phyloP scores from a whole-genome alignment of 31 red algal species.

The Asparagopsis taxiformis region DNA sequence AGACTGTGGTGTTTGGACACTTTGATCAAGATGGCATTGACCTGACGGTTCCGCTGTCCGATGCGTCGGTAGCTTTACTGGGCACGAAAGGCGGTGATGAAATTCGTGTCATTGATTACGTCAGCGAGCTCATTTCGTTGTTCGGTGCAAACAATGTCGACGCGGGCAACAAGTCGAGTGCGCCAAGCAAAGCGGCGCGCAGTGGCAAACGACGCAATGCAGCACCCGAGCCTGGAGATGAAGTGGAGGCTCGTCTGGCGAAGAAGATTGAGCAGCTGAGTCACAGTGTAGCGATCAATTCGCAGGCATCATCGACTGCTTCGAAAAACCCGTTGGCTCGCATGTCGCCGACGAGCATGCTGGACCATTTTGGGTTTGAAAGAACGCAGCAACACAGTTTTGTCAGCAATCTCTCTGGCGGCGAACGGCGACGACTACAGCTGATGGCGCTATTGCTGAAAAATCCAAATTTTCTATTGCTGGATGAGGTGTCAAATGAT shows the following conservation, averaged over 20 bases:
- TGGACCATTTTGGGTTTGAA: constrained; percentile 80
- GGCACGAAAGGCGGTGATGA: constrained; percentile 3
- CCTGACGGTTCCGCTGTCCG: constrained; percentile 25
- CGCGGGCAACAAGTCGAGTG: constrained; percentile 1
- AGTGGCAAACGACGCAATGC: not conserved
- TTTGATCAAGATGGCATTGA: constrained; percentile 84
- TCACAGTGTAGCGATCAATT: constrained; percentile 14
- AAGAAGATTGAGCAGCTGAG: constrained; percentile 42
- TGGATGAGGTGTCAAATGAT: constrained; percentile 96
- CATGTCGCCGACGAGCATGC: constrained; percentile 32
- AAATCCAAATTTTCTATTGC: constrained; percentile 86
- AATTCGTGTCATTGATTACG: constrained; percentile 66
- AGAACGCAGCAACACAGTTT: constrained; percentile 48
- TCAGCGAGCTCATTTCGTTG: constrained; percentile 49
- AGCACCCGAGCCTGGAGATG: not conserved
- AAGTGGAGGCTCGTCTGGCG: not conserved
- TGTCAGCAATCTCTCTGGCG: constrained; percentile 62
- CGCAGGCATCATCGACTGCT: not conserved
- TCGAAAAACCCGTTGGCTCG: constrained; percentile 31
- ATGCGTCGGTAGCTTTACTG: constrained; percentile 9
- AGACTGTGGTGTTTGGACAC: constrained; percentile 88
- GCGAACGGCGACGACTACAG: constrained; percentile 81
- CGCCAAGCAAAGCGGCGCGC: constrained; percentile 17
- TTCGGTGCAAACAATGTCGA: not conserved
- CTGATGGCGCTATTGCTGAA: constrained; percentile 61